phyloP scores from a whole-genome alignment of 2,329 filamentous ascomycete genomes.

The Penicillium psychrosexuale region DNA sequence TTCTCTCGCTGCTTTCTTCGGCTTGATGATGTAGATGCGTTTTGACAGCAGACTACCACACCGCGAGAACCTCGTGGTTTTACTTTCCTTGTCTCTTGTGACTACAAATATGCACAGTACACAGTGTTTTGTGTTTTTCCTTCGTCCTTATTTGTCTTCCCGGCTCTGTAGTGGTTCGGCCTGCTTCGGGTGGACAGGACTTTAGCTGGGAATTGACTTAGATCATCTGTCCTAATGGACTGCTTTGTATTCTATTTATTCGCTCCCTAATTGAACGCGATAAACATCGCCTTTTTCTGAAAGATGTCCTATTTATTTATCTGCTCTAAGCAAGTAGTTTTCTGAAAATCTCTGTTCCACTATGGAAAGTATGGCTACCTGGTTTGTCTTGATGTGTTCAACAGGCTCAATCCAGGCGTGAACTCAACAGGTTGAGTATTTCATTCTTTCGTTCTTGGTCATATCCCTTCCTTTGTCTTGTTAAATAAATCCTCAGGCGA shows the following conservation, averaged over 20 bases:
- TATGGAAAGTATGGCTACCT: not conserved
- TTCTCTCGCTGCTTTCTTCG: constrained; percentile 13
- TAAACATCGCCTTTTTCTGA: constrained; percentile 12
- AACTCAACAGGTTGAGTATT: not conserved
- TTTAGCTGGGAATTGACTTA: constrained; percentile 4
- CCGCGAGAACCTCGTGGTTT: not conserved
- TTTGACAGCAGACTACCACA: not conserved
- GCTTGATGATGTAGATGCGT: constrained; percentile 10
- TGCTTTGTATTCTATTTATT: constrained; percentile 14
- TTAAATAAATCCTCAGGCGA: not conserved
- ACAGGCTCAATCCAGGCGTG: not conserved
- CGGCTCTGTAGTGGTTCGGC: not conserved
- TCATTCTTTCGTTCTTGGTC: no score
- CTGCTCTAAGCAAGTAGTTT: not conserved
- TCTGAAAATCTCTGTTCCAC: not conserved
- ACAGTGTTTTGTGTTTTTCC: not conserved
- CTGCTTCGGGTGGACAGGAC: not conserved
- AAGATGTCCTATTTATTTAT: no score
- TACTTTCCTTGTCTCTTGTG: not conserved
- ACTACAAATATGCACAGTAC: constrained; percentile 5
- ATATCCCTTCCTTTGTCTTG: not conserved
- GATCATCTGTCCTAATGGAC: not conserved
- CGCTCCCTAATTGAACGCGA: constrained; percentile 13
- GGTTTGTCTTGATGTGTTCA: not conserved
- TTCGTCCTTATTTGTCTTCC: not conserved